These are phyloP conservation scores for Daldinia loculata DNA, from an alignment of 495 filamentous ascomycete species.

Conservation along the genomic window DNA sequence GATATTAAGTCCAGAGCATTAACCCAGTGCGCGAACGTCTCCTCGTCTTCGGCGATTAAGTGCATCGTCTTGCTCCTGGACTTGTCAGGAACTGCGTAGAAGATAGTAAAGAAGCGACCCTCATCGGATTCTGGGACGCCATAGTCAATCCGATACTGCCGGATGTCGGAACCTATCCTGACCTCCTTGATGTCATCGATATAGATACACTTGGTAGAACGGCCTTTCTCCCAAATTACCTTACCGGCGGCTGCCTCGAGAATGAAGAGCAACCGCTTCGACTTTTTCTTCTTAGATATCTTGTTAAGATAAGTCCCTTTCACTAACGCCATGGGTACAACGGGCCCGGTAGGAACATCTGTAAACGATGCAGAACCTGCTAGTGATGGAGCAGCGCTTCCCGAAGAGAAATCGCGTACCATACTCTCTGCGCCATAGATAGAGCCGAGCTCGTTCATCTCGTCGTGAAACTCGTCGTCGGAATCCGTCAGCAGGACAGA, in stretches of 20 bases:
- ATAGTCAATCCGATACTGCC: conserved; percentile 88
- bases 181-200: conserved; percentile 95
- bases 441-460: conserved; percentile 43
- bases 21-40: conserved; percentile 79
- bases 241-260: conserved; percentile 83
- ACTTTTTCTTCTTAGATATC: conserved; percentile 78
- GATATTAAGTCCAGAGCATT: conserved; percentile 80
- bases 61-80: conserved; percentile 79
- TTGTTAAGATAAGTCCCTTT: conserved; percentile 80
- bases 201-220: conserved; percentile 82
- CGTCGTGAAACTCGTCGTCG: conserved; percentile 67
- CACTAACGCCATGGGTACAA: conserved; percentile 74
- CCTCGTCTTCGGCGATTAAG: conserved; percentile 76
- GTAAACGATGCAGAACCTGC: conserved; percentile 46
- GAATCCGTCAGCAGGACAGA: conserved; percentile 67
- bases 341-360: conserved; percentile 64
- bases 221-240: conserved; percentile 84
- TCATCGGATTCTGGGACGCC: conserved; percentile 69
- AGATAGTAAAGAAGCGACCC: conserved; percentile 83
- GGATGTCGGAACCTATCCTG: conserved; percentile 81
- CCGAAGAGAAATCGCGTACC: conserved; percentile 47
- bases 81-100: conserved; percentile 78
- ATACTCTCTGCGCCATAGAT: conserved; percentile 43
- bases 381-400: conserved; percentile 50
- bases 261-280: conserved; percentile 74